Evolutionary conservation across 2,329 filamentous ascomycete genomes (phyloP), one percentile per base, ranked within the genome.

Genomic region (Verticillium tricorpus): DNA sequence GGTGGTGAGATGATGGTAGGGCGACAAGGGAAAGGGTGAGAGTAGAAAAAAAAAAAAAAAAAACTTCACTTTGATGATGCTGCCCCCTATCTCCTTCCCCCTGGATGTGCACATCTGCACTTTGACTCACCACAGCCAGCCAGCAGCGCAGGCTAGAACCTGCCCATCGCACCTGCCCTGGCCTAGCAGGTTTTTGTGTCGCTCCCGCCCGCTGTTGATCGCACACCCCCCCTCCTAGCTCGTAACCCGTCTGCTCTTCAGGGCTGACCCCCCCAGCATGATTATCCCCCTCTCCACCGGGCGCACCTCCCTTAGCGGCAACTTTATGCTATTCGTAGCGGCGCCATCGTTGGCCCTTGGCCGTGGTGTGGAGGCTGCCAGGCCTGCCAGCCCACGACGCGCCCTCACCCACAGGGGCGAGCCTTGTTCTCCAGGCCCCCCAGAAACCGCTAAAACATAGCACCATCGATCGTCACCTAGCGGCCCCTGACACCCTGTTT

Each of bases 381-480:
- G 45, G 45, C 19, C n/a, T 25, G n/a, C 45, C 45, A 12, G n/a
- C 19, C n/a, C 45, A n/a, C 19, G 15, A 52, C 45, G n/a, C 11
- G 45, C n/a, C 45, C 45, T n/a, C 45, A 12, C 45, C 19, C 45
- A 52, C 45, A 52, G 45, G 45, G 45, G 45, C 45, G 45, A 52
- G 45, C 25, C 54, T 56, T 56, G 56, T 37, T 35, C 56, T 57
- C 56, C 15, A 57, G 39, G 54, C 57, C 57, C 57, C 57, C 57
- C 57, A 50, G 57, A 50, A 45, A 58, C 35, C 57, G 31, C 57
- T 58, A 58, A 58, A 58, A 50, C 57, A 35, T 39, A 50, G 57
- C 57, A 58, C 64, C 61, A 56, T 52, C 59, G 61, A 61, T 60
- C 57, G 22, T 14, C 57, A 39, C 22, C n/a, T 58, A 50, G 37